These are phyloP conservation scores for Mortierella sp. DNA, from an alignment of 371 early-diverging fungal species.

Conservation along the genomic window DNA sequence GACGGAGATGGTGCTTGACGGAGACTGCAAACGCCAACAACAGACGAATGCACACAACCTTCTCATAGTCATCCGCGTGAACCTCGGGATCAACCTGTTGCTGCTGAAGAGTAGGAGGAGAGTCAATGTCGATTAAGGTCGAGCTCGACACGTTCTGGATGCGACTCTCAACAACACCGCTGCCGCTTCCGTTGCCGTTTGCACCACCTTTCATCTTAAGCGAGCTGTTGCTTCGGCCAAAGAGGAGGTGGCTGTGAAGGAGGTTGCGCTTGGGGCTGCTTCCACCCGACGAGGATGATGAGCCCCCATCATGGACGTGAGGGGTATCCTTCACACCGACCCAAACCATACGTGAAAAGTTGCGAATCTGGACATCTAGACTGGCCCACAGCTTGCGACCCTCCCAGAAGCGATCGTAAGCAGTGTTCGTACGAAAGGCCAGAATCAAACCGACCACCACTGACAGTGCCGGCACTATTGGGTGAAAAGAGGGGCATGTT, in stretches of 20 bases:
- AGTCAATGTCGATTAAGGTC: slow-evolving; percentile 17
- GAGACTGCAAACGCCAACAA: slow-evolving; percentile 77
- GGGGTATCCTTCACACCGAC: slow-evolving; percentile 64
- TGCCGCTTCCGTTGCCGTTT: slow-evolving; percentile 4
- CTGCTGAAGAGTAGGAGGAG: slow-evolving; percentile 9
- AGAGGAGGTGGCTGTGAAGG: slow-evolving; percentile 31
- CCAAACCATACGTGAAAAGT: slow-evolving; percentile 77
- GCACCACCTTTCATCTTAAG: neutral
- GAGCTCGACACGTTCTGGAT: slow-evolving; percentile 3
- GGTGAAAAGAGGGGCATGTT: no score
- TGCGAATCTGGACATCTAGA: slow-evolving; percentile 69
- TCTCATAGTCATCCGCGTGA: slow-evolving; percentile 66
- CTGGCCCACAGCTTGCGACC: slow-evolving; percentile 74
- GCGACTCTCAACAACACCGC: neutral
- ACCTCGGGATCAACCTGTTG: slow-evolving; percentile 12
- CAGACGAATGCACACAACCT: slow-evolving; percentile 75
- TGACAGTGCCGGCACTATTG: slow-evolving; percentile 66
- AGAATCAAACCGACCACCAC: slow-evolving; percentile 75
- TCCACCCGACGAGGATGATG: slow-evolving; percentile 6
- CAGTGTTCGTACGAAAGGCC: slow-evolving; percentile 81
- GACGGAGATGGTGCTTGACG: slow-evolving; percentile 80
- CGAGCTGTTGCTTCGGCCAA: slow-evolving; percentile 28
- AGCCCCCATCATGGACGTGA: slow-evolving; percentile 13
- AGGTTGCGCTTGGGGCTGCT: slow-evolving; percentile 11
- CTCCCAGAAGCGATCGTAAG: slow-evolving; percentile 80